Percentiles rank a stretch among this genome's conserved stretches.
These are phyloP conservation scores for Papiliotrema laurentii DNA, from an alignment of 1,284 basidiomycete species.

Conservation along the genomic window DNA sequence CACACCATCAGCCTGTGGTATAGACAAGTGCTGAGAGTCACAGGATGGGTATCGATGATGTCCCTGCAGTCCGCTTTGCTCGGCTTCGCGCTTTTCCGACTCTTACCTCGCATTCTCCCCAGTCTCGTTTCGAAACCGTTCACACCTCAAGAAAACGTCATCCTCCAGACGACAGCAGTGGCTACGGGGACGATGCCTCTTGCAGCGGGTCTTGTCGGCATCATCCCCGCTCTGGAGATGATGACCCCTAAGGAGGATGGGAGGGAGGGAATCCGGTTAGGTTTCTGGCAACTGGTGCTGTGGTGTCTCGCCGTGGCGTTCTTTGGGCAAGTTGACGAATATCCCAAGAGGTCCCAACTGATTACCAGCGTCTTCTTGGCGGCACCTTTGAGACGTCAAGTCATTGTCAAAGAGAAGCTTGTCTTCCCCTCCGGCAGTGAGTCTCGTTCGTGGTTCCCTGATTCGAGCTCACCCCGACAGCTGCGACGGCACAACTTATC, in stretches of 20 bases:
- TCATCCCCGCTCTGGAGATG: conserved; percentile 81
- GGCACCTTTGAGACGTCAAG: conserved; percentile 86
- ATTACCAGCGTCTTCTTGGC: conserved; percentile 77
- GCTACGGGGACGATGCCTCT: conserved; percentile 82
- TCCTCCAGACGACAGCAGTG: conserved; percentile 91
- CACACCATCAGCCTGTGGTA: too few relatives aligned
- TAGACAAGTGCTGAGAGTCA: background rate
- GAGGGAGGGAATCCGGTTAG: conserved; percentile 64
- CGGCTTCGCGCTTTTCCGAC: conserved; percentile 75
- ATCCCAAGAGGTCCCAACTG: background rate
- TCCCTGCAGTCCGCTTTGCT: conserved; percentile 88
- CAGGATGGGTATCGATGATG: conserved; percentile 62
- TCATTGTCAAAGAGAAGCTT: conserved; percentile 90
- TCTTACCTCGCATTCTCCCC: conserved; percentile 56
- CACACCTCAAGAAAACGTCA: conserved; percentile 82
- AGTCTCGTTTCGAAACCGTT: conserved; percentile 53
- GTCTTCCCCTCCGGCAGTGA: conserved; percentile 81
- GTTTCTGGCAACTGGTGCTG: conserved; percentile 64
- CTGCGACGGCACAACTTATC: conserved; percentile 93
- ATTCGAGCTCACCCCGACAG: conserved; percentile 13
- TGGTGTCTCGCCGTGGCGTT: conserved; percentile 75
- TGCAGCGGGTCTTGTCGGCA: conserved; percentile 90
- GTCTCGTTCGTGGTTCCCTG: conserved; percentile 4
- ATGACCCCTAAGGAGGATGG: conserved; percentile 72
- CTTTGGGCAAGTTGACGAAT: conserved; percentile 62